A percentile compares a stretch with the other conserved stretches of the same genome.
These are phyloP conservation scores for Neurospora sp. DNA, from an alignment of 495 filamentous ascomycete genomes.

Conservation along the genomic window DNA sequence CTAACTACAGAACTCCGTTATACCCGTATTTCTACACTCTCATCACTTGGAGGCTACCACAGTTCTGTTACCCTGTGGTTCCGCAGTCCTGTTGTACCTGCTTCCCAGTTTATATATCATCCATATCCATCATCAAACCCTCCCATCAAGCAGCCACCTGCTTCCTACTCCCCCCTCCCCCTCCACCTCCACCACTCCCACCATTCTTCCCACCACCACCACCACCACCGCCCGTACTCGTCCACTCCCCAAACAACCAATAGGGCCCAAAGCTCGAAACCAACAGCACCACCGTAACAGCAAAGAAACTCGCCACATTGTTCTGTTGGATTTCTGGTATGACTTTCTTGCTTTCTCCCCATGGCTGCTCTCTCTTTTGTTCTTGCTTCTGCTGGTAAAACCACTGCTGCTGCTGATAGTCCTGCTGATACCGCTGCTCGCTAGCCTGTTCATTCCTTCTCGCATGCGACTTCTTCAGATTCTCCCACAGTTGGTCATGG, in stretches of 20 bases:
- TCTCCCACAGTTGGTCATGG: not conserved
- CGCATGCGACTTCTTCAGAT: not conserved
- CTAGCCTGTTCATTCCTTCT: not conserved
- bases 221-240: not conserved
- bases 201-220: conserved; percentile 2
- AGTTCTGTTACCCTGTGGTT: not conserved
- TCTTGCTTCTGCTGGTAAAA: conserved; percentile 29
- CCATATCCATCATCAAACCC: no score
- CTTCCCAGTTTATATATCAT: not conserved
- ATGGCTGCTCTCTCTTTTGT: conserved; percentile 6
- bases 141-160: not conserved
- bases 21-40: not conserved
- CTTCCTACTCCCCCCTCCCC: not conserved
- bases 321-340: not conserved
- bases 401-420: conserved; percentile 15
- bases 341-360: not conserved
- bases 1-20: not conserved
- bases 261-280: conserved; percentile 28
- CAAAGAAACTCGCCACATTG: conserved; percentile 26
- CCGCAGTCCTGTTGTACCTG: not conserved
- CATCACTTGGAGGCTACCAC: not conserved
- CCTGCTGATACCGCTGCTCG: not conserved
- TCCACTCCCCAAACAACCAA: conserved; percentile 15
- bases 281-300: conserved; percentile 27
- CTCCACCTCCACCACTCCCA: no score